Conservation (phyloP, 495 filamentous ascomycete genomes). For the Chaetomium cochliodes region DNA sequence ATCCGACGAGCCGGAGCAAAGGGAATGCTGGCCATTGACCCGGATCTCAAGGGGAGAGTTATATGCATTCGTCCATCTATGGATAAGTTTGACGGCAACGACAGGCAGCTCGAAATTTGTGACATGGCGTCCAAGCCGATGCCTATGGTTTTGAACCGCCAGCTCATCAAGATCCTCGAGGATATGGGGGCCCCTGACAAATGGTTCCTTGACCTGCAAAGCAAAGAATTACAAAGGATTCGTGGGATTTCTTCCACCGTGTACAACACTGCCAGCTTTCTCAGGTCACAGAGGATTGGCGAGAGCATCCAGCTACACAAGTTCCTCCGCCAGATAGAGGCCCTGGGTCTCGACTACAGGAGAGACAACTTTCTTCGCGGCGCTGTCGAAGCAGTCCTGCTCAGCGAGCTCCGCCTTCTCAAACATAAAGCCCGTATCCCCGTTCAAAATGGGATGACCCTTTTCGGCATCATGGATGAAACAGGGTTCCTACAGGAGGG, state of each 20-base stretch:
- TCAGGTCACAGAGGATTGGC: constrained; percentile 56
- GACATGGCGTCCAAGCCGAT: constrained; percentile 62
- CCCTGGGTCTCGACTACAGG: constrained; percentile 58
- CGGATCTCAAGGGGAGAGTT: constrained; percentile 49
- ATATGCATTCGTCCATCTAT: constrained; percentile 68
- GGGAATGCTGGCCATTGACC: constrained; percentile 70
- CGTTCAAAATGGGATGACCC: constrained; percentile 62
- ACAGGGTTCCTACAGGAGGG: constrained; percentile 64
- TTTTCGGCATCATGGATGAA: constrained; percentile 84
- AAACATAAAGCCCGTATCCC: constrained; percentile 76
- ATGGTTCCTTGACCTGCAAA: constrained; percentile 63
- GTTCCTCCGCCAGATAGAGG: constrained; percentile 56
- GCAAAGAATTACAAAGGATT: constrained; percentile 55
- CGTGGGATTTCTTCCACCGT: constrained; percentile 53
- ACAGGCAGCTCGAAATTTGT: constrained; percentile 70
- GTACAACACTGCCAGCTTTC: constrained; percentile 60
- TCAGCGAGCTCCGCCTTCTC: constrained; percentile 64
- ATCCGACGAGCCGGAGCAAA: constrained; percentile 70
- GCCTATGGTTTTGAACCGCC: constrained; percentile 68
- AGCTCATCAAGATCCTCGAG: constrained; percentile 80
- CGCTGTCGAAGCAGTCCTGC: constrained; percentile 62
- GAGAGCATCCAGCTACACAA: constrained; percentile 54
- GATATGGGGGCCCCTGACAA: constrained; percentile 56
- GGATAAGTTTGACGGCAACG: constrained; percentile 67
- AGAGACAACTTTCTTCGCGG: constrained; percentile 63